Evolutionary conservation across 495 filamentous ascomycete genomes (phyloP).

Genomic region (Podospora appendiculata): DNA sequence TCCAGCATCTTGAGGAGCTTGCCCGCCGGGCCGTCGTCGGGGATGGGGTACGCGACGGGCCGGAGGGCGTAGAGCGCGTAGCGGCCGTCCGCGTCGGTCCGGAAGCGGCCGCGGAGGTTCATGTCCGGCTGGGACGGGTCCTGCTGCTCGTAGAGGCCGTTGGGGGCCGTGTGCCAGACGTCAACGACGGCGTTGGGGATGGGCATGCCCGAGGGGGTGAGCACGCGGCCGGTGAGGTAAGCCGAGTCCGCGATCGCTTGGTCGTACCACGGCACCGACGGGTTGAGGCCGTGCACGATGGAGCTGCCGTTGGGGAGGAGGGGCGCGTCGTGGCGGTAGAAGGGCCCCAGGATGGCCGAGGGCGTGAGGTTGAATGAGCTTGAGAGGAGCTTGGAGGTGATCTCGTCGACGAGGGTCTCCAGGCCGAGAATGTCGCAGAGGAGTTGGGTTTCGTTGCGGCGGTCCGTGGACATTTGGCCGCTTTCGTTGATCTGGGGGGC

Average conservation of each 20-base stretch:
- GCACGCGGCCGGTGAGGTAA: conserved; percentile 55
- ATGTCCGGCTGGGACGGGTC: conserved; percentile 62
- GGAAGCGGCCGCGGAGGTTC: conserved; percentile 67
- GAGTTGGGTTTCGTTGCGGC: conserved; percentile 66
- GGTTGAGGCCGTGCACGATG: conserved; percentile 37
- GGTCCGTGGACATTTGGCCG: conserved; percentile 63
- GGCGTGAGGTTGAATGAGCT: conserved; percentile 45
- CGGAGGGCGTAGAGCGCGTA: conserved; percentile 63
- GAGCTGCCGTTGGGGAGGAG: conserved; percentile 53
- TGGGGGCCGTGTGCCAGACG: conserved; percentile 69
- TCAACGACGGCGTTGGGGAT: conserved; percentile 59
- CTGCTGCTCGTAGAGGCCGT: conserved; percentile 76
- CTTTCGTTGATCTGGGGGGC: conserved; percentile 55
- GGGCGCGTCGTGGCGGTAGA: conserved; percentile 66
- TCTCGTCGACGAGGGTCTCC: conserved; percentile 65
- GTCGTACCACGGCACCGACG: conserved; percentile 24
- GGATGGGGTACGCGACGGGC: conserved; percentile 67
- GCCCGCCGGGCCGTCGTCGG: conserved; percentile 54
- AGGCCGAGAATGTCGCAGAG: conserved; percentile 67
- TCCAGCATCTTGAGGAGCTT: conserved; percentile 50
- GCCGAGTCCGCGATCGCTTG: conserved; percentile 47
- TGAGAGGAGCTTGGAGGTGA: conserved; percentile 55
- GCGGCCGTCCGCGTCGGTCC: conserved; percentile 53
- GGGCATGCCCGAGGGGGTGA: conserved; percentile 40
- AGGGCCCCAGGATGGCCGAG: conserved; percentile 69